Percentiles rank a stretch among this genome's conserved stretches.
Conservation (phyloP, 495 filamentous ascomycete genomes). For the Aspergillus affinis region DNA sequence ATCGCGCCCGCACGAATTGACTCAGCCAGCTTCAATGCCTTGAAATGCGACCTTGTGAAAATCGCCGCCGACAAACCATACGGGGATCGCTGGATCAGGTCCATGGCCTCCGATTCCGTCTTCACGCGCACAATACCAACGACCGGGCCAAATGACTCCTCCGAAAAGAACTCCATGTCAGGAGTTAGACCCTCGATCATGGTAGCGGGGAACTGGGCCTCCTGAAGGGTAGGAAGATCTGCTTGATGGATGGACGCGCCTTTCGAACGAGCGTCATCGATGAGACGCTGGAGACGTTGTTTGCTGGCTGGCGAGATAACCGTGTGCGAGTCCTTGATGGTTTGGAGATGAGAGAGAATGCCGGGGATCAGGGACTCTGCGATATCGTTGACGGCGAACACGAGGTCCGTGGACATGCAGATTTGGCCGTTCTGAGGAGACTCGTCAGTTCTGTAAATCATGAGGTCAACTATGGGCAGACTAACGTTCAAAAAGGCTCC, state of each 20-base stretch:
- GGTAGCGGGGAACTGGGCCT: conserved; percentile 55
- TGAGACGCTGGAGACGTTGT: neutral
- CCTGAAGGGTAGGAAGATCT: neutral
- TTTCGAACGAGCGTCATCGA: neutral
- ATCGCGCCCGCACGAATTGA: conserved; percentile 47
- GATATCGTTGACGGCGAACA: conserved; percentile 52
- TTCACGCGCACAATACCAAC: conserved; percentile 37
- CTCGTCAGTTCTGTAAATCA: neutral
- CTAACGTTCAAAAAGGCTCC: conserved; percentile 35
- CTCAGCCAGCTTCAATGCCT: conserved; percentile 29
- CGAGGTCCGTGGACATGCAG: conserved; percentile 80
- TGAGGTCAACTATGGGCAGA: neutral
- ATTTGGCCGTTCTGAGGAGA: conserved; percentile 57
- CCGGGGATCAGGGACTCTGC: conserved; percentile 26
- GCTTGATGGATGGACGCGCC: conserved; percentile 2
- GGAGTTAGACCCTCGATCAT: conserved; percentile 59
- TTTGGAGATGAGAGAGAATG: neutral
- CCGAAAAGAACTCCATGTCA: conserved; percentile 69
- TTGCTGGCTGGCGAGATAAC: conserved; percentile 2
- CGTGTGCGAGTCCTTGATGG: neutral
- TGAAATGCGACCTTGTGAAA: conserved; percentile 24
- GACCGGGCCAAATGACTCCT: conserved; percentile 71
- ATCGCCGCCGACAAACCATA: conserved; percentile 35
- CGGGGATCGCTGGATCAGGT: conserved; percentile 22
- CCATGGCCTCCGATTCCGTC: conserved; percentile 25